A percentile compares a stretch with the other conserved stretches of the same genome.
Evolutionary conservation across 2,329 filamentous ascomycete species (phyloP).

Genomic region (Pseudohalonectria lignicola): DNA sequence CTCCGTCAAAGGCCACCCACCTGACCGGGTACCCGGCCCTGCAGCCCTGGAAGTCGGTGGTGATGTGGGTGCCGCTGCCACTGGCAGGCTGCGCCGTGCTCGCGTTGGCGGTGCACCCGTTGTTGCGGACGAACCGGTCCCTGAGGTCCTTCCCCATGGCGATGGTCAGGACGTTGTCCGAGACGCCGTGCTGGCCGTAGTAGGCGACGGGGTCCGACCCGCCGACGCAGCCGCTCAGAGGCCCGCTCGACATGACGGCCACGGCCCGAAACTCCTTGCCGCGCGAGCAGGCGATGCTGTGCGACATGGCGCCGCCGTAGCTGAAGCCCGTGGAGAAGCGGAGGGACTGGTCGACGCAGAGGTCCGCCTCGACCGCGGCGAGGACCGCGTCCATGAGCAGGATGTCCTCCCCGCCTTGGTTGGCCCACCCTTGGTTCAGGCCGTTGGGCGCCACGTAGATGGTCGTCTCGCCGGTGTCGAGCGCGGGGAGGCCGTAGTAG

Average conservation of each 20-base stretch:
- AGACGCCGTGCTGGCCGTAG: constrained; percentile 5
- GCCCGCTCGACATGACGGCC: constrained; percentile 1
- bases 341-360: constrained; percentile 28
- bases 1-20: constrained; percentile 20
- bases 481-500: constrained; percentile 27
- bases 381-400: constrained; percentile 26
- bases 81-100: constrained; percentile 8
- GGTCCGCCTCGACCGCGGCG: constrained; percentile 21
- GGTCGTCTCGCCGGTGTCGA: constrained; percentile 18
- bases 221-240: constrained; percentile 2
- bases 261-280: constrained; percentile 25
- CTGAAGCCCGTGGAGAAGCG: constrained; percentile 32
- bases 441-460: constrained; percentile 33
- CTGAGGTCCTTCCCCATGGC: constrained; percentile 18
- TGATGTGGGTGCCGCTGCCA: constrained; percentile 9
- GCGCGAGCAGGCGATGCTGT: constrained; percentile 27
- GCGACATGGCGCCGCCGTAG: constrained; percentile 31
- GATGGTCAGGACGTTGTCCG: constrained; percentile 22
- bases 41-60: constrained; percentile 16
- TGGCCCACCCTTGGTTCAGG: constrained; percentile 29
- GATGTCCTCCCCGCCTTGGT: constrained; percentile 27
- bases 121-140: constrained; percentile 24
- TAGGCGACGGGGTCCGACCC: not conserved
- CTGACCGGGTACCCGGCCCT: constrained; percentile 17
- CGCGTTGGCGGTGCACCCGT: constrained; percentile 17